Conservation (phyloP, 352 stramenopile genomes). For the Pythium plurisporium region DNA sequence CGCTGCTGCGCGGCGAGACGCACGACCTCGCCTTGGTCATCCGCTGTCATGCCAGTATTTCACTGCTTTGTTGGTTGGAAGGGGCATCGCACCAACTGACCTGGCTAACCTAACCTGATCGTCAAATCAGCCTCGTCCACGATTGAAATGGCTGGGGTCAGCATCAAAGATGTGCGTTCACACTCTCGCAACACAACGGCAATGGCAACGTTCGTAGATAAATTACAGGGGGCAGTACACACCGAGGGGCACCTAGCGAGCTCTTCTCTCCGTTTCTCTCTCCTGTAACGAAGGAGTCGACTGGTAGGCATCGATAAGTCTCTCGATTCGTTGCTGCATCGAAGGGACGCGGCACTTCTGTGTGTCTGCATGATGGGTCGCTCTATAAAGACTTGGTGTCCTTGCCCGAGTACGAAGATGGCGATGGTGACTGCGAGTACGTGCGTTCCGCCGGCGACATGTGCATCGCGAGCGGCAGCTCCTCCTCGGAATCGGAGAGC, state of each 20-base stretch:
- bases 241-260: too few relatives aligned
- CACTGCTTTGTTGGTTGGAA: background rate
- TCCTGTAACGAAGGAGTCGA: too few relatives aligned
- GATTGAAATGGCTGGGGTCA: background rate
- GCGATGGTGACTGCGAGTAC: slow-evolving; percentile 19
- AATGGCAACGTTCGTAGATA: too few relatives aligned
- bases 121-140: too few relatives aligned
- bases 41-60: background rate
- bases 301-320: background rate
- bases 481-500: slow-evolving; percentile 67
- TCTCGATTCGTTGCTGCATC: background rate
- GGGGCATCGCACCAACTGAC: too few relatives aligned
- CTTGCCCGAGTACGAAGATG: background rate
- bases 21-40: slow-evolving; percentile 22
- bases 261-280: too few relatives aligned
- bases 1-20: slow-evolving; percentile 30
- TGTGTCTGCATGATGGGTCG: background rate
- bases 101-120: too few relatives aligned
- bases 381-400: slow-evolving; percentile 11
- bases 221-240: too few relatives aligned
- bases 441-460: slow-evolving; percentile 48
- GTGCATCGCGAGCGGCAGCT: slow-evolving; percentile 59
- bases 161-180: too few relatives aligned
- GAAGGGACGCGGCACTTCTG: too few relatives aligned
- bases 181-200: too few relatives aligned